A percentile compares a stretch with the other conserved stretches of the same genome.
These are phyloP conservation scores for Pyronema omphalodes DNA, from an alignment of 495 filamentous ascomycete genomes.

Conservation along the genomic window DNA sequence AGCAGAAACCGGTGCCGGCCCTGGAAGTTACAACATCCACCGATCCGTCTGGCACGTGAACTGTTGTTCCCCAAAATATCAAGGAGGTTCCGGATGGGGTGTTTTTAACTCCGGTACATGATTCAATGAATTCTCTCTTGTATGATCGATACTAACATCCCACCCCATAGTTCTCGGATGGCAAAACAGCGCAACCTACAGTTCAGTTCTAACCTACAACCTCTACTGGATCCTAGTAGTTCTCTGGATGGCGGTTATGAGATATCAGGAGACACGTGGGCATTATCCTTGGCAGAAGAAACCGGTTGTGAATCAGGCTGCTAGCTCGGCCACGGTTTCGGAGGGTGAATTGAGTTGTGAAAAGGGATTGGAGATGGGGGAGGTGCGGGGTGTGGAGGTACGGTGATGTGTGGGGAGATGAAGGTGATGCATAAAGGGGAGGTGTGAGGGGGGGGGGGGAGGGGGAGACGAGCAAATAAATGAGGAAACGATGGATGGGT, in stretches of 20 bases:
- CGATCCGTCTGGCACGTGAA: constrained; percentile 86
- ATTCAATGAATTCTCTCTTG: constrained; percentile 8
- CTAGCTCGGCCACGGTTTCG: too few relatives aligned
- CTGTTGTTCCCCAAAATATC: constrained; percentile 55
- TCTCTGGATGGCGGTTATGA: constrained; percentile 38
- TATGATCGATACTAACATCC: neutral
- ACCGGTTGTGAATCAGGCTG: too few relatives aligned
- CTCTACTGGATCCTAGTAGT: constrained; percentile 65
- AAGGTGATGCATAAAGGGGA: too few relatives aligned
- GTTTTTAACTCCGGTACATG: constrained; percentile 53
- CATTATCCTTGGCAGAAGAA: constrained; percentile 41
- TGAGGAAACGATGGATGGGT: too few relatives aligned
- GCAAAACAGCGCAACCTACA: constrained; percentile 77
- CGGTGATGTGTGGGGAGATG: too few relatives aligned
- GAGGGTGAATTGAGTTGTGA: too few relatives aligned
- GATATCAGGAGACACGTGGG: constrained; percentile 48
- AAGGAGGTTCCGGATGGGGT: constrained; percentile 71
- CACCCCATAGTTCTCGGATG: constrained; percentile 42
- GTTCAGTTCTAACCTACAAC: constrained; percentile 71
- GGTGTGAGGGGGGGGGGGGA: too few relatives aligned
- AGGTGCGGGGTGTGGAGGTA: too few relatives aligned
- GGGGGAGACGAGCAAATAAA: too few relatives aligned
- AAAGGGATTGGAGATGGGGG: too few relatives aligned
- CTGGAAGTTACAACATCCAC: constrained; percentile 75
- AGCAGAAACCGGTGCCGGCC: constrained; percentile 52